Conservation (phyloP, 768 basidiomycete genomes). For the Panellus pusillus region DNA sequence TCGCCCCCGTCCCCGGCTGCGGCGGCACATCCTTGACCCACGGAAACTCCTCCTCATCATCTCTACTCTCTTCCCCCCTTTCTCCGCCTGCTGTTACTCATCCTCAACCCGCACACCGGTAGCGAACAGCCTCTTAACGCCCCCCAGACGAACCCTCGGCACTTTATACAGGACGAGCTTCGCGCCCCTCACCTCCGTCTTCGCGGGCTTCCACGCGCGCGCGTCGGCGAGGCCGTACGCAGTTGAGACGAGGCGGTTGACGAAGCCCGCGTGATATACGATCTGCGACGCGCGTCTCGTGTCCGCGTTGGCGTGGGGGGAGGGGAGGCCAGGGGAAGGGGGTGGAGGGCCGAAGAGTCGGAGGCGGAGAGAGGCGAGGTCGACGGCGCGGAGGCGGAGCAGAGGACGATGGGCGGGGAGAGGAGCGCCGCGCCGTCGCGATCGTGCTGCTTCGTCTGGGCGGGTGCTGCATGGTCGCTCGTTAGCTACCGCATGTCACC, state of each 20-base stretch:
- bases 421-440: conserved; percentile 4
- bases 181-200: conserved; percentile 79
- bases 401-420: conserved; percentile 16
- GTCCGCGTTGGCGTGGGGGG: too few relatives aligned
- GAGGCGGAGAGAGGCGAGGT: too few relatives aligned
- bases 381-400: conserved; percentile 13
- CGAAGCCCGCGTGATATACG: too few relatives aligned
- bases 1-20: conserved; percentile 68
- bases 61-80: conserved; percentile 24
- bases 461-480: background rate
- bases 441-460: background rate
- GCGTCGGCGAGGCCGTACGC: too few relatives aligned
- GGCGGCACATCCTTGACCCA: too few relatives aligned
- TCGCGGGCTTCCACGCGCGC: too few relatives aligned
- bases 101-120: conserved; percentile 57
- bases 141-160: conserved; percentile 62
- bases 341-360: conserved; percentile 31
- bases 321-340: conserved; percentile 43
- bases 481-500: background rate
- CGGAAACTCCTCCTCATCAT: conserved; percentile 63
- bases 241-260: too few relatives aligned
- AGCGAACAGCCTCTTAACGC: conserved; percentile 76
- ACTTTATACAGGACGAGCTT: conserved; percentile 89
- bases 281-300: conserved; percentile 75
- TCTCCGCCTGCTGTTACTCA: too few relatives aligned